Conservation (phyloP, 768 basidiomycete genomes). For the Agaricus subrufescens region DNA sequence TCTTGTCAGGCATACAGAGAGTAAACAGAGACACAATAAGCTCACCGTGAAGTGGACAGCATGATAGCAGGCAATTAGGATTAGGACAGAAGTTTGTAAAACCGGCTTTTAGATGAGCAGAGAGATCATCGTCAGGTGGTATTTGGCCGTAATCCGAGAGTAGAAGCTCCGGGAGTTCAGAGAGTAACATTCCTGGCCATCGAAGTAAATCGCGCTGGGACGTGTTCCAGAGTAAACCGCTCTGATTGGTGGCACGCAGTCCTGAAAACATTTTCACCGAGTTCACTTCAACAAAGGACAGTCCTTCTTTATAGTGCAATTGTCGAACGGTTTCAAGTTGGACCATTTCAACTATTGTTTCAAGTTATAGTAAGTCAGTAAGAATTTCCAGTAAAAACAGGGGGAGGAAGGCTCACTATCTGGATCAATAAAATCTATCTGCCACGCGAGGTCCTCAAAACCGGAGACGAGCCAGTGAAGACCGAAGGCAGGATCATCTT, state of each 20-base stretch:
- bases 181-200: constrained; percentile 28
- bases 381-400: neutral
- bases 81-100: constrained; percentile 39
- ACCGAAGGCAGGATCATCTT: constrained; percentile 40
- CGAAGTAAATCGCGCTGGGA: constrained; percentile 36
- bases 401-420: constrained; percentile 34
- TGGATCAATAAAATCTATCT: constrained; percentile 36
- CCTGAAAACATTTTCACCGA: constrained; percentile 15
- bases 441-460: constrained; percentile 28
- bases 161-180: constrained; percentile 3
- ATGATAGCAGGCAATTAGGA: constrained; percentile 35
- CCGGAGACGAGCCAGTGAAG: constrained; percentile 19
- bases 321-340: constrained; percentile 39
- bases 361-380: neutral
- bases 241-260: constrained; percentile 17
- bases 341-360: constrained; percentile 40
- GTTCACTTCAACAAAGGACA: constrained; percentile 34
- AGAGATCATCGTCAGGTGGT: constrained; percentile 23
- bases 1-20: neutral
- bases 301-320: constrained; percentile 23
- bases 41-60: constrained; percentile 35
- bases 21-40: neutral
- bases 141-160: constrained; percentile 9
- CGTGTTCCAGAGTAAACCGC: constrained; percentile 39
- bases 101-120: constrained; percentile 24